These are phyloP conservation scores for Fusarium beomiforme DNA, from an alignment of 2,329 filamentous ascomycete genomes.

Conservation along the genomic window DNA sequence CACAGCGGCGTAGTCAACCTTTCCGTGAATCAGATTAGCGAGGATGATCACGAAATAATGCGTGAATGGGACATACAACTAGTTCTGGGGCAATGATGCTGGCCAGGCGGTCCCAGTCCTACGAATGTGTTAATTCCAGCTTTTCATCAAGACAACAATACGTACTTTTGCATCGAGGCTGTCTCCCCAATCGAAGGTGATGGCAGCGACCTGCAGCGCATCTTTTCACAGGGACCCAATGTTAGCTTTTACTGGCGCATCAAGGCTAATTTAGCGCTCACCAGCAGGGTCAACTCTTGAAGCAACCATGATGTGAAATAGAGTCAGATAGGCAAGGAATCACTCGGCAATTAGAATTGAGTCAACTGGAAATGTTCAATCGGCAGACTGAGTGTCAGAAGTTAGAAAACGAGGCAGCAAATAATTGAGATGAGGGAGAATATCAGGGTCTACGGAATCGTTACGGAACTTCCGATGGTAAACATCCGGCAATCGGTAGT, in stretches of 20 bases:
- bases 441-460: no score
- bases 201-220: not conserved
- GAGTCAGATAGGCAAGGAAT: no score
- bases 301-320: not conserved
- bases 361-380: no score
- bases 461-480: no score
- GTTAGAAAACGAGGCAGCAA: no score
- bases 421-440: no score
- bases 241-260: not conserved
- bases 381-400: no score
- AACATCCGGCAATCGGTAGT: no score
- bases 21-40: not conserved
- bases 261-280: not conserved
- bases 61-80: not conserved
- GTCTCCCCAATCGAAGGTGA: constrained; percentile 7
- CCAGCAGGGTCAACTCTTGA: not conserved
- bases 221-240: not conserved
- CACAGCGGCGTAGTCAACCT: constrained; percentile 2
- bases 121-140: not conserved
- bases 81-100: not conserved
- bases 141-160: fast-evolving
- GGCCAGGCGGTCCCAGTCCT: constrained; percentile 1
- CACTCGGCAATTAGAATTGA: no score
- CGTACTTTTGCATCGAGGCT: not conserved
- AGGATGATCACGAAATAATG: fast-evolving